Evolutionary conservation across 148 eudicot genomes (phyloP), one percentile per base, ranked within the genome.

Genomic region (Dianthus caryophyllus): DNA sequence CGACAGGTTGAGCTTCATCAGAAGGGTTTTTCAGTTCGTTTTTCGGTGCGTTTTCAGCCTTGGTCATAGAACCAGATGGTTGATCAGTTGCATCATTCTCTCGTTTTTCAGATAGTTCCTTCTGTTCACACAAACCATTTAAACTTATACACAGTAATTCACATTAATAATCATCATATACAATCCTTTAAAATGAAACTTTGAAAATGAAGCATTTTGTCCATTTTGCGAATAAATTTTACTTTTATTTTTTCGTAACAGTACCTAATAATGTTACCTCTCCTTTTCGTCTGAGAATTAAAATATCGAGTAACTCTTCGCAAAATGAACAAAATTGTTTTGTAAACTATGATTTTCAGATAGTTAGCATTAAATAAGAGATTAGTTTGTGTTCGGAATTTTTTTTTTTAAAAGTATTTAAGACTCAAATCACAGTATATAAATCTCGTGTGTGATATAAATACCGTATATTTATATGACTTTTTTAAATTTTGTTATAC

Each of bases 111-210:
- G 49, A 15, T 24, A 75, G 74, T 65, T 56, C 59, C n/a, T 36
- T 57, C 78, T 75, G 61, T 22, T 36, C 43, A 5, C n/a, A 59
- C 49, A 57, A 17, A 75, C 26, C 58, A 26, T n/a, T 33, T 44
- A 9, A 14, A 53, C n/a, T 26, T 41, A n/a, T 60, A 18, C 10
- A 60, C 0, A 36, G 18, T 26, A 33, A 17, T 38, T n/a, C n/a
- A n/a, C n/a, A 13, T 22, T 44, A 20, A 25, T 29, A 16, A 56
- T 26, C 17, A 55, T 26, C 10, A 27, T 20, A 0, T 52, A 0
- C 4, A 29, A 21, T 11, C 57, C 18, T 0, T 1, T 14, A 47
- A 47, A 47, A 52, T 8, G 29, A 52, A 52, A 15, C 50, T 47
- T 47, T 47, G 2, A 6, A 47, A 47, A 15, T 47, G 14, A 18